These are phyloP conservation scores for Ceratocystis lukuohia DNA, from an alignment of 2,329 filamentous ascomycete species.

Conservation along the genomic window DNA sequence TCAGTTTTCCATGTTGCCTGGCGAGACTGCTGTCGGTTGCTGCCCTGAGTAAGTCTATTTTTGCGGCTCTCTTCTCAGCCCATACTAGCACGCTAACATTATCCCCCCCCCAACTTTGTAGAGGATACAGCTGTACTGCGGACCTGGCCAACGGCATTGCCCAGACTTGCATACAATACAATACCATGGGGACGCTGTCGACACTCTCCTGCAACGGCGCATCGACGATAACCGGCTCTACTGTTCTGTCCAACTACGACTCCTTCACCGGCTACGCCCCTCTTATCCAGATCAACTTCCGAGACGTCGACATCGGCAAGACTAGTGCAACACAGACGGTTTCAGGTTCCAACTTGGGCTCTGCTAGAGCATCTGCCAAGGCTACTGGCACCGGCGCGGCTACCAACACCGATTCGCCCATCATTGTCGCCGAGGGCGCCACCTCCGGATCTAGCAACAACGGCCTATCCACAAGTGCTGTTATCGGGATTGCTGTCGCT, in stretches of 20 bases:
- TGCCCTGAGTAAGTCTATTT: slow-evolving; percentile 25
- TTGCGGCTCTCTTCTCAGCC: slow-evolving; percentile 1
- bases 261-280: slow-evolving; percentile 22
- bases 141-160: slow-evolving; percentile 21
- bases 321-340: slow-evolving; percentile 8
- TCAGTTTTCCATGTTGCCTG: slow-evolving; percentile 23
- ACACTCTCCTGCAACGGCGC: slow-evolving; percentile 15
- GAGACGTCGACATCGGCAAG: slow-evolving; percentile 22
- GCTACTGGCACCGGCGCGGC: not conserved
- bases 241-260: slow-evolving; percentile 8
- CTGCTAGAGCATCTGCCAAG: not conserved
- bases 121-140: slow-evolving; percentile 21
- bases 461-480: slow-evolving; percentile 18
- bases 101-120: not conserved
- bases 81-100: slow-evolving; percentile 11
- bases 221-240: slow-evolving; percentile 13
- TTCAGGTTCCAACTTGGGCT: not conserved
- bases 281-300: slow-evolving; percentile 25
- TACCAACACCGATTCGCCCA: slow-evolving; percentile 6
- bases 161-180: slow-evolving; percentile 19
- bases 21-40: slow-evolving; percentile 27
- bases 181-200: slow-evolving; percentile 20
- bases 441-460: slow-evolving; percentile 7
- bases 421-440: not conserved
- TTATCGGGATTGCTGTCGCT: slow-evolving; percentile 22